Evolutionary conservation across 2,329 filamentous ascomycete species (phyloP).

Genomic region (Stachybotrys elegans): DNA sequence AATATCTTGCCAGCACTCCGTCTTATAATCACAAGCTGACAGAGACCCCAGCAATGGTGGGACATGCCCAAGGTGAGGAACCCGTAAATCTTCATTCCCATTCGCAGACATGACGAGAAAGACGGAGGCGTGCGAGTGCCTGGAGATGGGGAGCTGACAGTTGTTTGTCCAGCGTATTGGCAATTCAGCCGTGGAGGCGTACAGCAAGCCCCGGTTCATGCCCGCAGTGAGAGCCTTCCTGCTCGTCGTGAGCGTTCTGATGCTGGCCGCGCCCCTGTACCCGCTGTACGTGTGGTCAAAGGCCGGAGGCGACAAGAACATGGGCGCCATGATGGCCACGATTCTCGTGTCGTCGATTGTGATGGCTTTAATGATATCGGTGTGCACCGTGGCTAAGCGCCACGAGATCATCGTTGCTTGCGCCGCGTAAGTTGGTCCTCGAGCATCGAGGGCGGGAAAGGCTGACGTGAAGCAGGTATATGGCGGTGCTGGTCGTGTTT

Average conservation of each 20-base stretch:
- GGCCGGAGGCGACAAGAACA: background rate
- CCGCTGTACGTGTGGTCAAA: slow-evolving; percentile 6
- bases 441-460: background rate
- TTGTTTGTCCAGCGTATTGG: background rate
- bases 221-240: background rate
- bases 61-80: too few species aligned
- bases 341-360: slow-evolving; percentile 4
- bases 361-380: slow-evolving; percentile 3
- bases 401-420: slow-evolving; percentile 7
- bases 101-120: background rate
- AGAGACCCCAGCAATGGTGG: too few species aligned
- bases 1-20: too few species aligned
- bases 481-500: slow-evolving; percentile 9
- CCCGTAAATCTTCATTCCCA: background rate
- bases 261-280: slow-evolving; percentile 6
- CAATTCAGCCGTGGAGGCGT: background rate
- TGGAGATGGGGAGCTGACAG: background rate
- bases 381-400: slow-evolving; percentile 7
- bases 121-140: background rate
- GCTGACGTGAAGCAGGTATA: slow-evolving; percentile 5
- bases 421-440: slow-evolving; percentile 3
- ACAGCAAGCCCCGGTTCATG: background rate
- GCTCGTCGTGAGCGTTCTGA: slow-evolving; percentile 1
- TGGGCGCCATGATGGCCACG: slow-evolving; percentile 2
- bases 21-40: too few species aligned